phyloP scores from a whole-genome alignment of 2,329 filamentous ascomycete genomes.

The Pestalotiopsis fici region DNA sequence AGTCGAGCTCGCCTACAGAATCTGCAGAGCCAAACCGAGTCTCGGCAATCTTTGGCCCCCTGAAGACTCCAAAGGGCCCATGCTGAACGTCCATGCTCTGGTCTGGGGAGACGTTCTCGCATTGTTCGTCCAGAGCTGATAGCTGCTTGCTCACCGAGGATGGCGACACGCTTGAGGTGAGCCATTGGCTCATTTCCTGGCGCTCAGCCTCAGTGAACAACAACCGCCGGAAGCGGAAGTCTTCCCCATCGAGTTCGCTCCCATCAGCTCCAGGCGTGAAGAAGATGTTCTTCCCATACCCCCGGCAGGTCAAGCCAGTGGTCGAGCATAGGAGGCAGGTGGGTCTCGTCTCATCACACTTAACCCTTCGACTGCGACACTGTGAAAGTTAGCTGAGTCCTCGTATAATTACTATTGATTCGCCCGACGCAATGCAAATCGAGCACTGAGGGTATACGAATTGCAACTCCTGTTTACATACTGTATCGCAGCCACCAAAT shows the following conservation, averaged over 20 bases:
- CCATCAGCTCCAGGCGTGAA: conserved; percentile 27
- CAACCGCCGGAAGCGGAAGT: conserved; percentile 33
- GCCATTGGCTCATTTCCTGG: conserved; percentile 33
- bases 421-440: background rate
- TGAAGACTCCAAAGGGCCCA: conserved; percentile 15
- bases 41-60: background rate
- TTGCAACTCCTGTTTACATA: background rate
- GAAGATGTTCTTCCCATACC: conserved; percentile 37
- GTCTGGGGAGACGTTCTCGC: conserved; percentile 13
- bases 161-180: conserved; percentile 28
- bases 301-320: conserved; percentile 28
- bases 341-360: conserved; percentile 37
- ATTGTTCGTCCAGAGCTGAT: conserved; percentile 30
- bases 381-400: conserved; percentile 13
- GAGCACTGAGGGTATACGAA: background rate
- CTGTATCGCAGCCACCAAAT: conserved; percentile 3
- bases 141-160: conserved; percentile 17
- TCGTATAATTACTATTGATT: background rate
- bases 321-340: conserved; percentile 30
- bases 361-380: conserved; percentile 37
- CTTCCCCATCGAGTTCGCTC: conserved; percentile 13
- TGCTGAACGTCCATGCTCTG: conserved; percentile 10
- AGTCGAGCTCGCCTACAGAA: background rate
- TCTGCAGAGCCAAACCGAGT: background rate
- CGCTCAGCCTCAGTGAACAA: conserved; percentile 37